Conservation (phyloP, 345 rosid genomes). For the Brassica juncea region DNA sequence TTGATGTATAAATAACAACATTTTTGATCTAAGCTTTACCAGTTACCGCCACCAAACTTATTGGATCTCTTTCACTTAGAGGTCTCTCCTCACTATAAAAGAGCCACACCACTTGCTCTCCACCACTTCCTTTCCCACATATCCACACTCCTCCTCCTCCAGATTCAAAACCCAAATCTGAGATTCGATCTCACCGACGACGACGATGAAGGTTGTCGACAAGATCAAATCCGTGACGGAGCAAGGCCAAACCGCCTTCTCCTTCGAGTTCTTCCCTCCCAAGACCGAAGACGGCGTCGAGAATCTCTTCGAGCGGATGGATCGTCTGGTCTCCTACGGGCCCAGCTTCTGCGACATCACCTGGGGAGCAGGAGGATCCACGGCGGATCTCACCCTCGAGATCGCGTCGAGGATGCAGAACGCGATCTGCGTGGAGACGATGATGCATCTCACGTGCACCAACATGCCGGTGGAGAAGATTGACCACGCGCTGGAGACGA, state of each 20-base stretch:
- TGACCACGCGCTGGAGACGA: conserved; percentile 77
- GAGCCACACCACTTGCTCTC: conserved; percentile 14
- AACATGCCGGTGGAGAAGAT: conserved; percentile 97
- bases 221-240: conserved; percentile 54
- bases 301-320: conserved; percentile 96
- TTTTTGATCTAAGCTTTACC: no score
- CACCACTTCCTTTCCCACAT: conserved; percentile 27
- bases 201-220: conserved; percentile 81
- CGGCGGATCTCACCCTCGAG: conserved; percentile 92
- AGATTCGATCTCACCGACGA: conserved; percentile 8
- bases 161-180: background rate
- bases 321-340: conserved; percentile 84
- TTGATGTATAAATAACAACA: no score
- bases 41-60: background rate
- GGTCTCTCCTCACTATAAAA: background rate
- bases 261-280: conserved; percentile 98
- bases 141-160: conserved; percentile 9
- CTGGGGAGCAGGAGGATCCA: conserved; percentile 99
- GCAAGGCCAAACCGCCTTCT: conserved; percentile 65
- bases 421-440: conserved; percentile 86
- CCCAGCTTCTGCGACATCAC: conserved; percentile 98
- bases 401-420: conserved; percentile 98
- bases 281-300: conserved; percentile 98
- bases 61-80: background rate
- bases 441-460: conserved; percentile 99